Conservation (phyloP, 169 alveolate genomes). For the Amoebophrya sp. region DNA sequence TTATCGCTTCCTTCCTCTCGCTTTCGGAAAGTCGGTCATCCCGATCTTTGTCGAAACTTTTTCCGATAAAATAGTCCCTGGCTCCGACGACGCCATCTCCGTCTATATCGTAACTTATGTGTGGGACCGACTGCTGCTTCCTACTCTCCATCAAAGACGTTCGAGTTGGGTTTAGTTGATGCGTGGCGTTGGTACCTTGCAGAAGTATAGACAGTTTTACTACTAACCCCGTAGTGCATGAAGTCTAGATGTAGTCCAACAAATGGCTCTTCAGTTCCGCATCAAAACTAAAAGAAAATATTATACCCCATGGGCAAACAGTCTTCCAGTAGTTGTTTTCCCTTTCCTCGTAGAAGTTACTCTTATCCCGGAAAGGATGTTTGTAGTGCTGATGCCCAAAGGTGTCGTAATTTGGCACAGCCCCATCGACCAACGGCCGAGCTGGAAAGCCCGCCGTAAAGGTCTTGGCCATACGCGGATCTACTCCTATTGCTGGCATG, state of each 20-base stretch:
- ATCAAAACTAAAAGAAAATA: neutral
- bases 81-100: conserved; percentile 61
- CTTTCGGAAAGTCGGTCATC: conserved; percentile 56
- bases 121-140: conserved; percentile 50
- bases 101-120: conserved; percentile 56
- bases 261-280: no score
- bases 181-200: neutral
- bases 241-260: no score
- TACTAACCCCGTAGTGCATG: no score
- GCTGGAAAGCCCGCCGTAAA: neutral
- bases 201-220: no score
- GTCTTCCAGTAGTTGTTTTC: conserved; percentile 12
- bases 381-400: conserved; percentile 14
- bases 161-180: neutral
- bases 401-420: neutral
- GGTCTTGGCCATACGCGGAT: no score
- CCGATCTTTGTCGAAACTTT: conserved; percentile 54
- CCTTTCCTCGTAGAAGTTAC: neutral
- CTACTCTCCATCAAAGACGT: neutral
- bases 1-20: conserved; percentile 53
- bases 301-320: conserved; percentile 8
- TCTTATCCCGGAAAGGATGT: neutral
- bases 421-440: neutral
- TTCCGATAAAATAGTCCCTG: conserved; percentile 54
- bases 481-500: no score